Conservation (phyloP, 1,284 basidiomycete genomes). For the Vanrija pseudolonga region DNA sequence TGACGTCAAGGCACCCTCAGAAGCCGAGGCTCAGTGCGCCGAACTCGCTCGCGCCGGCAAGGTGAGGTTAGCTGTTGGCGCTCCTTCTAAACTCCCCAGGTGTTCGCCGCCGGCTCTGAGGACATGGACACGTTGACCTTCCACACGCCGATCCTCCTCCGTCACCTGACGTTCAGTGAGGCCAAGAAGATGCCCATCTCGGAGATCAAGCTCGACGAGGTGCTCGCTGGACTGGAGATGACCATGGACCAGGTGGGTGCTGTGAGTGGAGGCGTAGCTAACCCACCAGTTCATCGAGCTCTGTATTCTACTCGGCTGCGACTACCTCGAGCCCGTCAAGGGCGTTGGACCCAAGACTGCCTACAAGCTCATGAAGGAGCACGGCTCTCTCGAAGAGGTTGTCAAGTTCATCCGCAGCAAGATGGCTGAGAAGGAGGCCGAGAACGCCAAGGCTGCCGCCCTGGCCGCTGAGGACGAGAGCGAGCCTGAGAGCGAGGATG, state of each 20-base stretch:
- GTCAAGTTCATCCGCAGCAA: slow-evolving; percentile 76
- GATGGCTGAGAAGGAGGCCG: slow-evolving; percentile 55
- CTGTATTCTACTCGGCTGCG: slow-evolving; percentile 94
- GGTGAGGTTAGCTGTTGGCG: slow-evolving; percentile 50
- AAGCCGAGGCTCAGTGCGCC: slow-evolving; percentile 98
- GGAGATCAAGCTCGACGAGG: slow-evolving; percentile 79
- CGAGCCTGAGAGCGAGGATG: slow-evolving; percentile 43
- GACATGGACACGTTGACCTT: slow-evolving; percentile 99
- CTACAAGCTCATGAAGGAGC: slow-evolving; percentile 84
- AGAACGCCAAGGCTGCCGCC: slow-evolving; percentile 36
- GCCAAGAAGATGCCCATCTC: slow-evolving; percentile 97
- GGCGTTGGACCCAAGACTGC: slow-evolving; percentile 71
- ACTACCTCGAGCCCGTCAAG: slow-evolving; percentile 73
- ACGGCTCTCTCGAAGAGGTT: slow-evolving; percentile 75
- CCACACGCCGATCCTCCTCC: slow-evolving; percentile 81
- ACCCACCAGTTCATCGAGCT: slow-evolving; percentile 82
- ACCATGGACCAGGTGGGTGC: slow-evolving; percentile 73
- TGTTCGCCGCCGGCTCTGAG: slow-evolving; percentile 95
- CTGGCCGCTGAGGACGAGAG: slow-evolving; percentile 23
- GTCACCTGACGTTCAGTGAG: slow-evolving; percentile 98
- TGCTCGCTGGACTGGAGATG: slow-evolving; percentile 85
- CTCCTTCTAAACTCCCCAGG: slow-evolving; percentile 52
- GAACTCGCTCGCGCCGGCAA: slow-evolving; percentile 93
- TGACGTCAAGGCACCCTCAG: slow-evolving; percentile 81
- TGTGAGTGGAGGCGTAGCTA: neutral